Percentiles rank a stretch among this genome's conserved stretches.
phyloP scores from a whole-genome alignment of 208 protist species.

The Lotmaria passim region DNA sequence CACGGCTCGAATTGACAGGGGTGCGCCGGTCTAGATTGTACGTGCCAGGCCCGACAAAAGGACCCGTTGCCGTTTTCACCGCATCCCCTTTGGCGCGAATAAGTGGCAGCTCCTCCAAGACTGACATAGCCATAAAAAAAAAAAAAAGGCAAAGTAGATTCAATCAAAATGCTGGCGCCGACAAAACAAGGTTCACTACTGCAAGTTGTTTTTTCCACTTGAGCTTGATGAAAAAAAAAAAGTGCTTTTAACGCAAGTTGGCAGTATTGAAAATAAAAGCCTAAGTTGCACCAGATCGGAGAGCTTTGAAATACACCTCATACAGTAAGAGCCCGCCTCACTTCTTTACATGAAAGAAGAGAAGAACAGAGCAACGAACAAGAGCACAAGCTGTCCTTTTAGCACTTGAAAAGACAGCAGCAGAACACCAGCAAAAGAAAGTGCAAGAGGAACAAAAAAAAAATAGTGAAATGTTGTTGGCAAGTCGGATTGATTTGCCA shows the following conservation, averaged over 20 bases:
- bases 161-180: too few relatives aligned
- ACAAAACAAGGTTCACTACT: too few relatives aligned
- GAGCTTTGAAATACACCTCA: too few relatives aligned
- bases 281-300: too few relatives aligned
- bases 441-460: not conserved
- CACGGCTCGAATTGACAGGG: conserved; percentile 44
- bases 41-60: conserved; percentile 71
- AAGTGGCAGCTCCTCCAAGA: conserved; percentile 77
- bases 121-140: conserved; percentile 13
- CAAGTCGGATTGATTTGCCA: not conserved
- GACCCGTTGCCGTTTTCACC: conserved; percentile 44
- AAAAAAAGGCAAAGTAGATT: not conserved
- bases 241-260: too few relatives aligned
- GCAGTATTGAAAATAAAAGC: too few relatives aligned
- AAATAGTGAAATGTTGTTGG: not conserved
- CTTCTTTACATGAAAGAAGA: not conserved
- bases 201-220: too few relatives aligned
- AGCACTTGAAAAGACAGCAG: not conserved
- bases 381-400: not conserved
- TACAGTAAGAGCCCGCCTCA: too few relatives aligned
- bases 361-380: not conserved
- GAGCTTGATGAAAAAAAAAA: too few relatives aligned
- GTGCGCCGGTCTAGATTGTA: conserved; percentile 56
- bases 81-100: conserved; percentile 68
- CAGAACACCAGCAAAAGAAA: not conserved